These are phyloP conservation scores for Phytophthora constricta DNA, from an alignment of 352 stramenopile genomes.

Conservation along the genomic window DNA sequence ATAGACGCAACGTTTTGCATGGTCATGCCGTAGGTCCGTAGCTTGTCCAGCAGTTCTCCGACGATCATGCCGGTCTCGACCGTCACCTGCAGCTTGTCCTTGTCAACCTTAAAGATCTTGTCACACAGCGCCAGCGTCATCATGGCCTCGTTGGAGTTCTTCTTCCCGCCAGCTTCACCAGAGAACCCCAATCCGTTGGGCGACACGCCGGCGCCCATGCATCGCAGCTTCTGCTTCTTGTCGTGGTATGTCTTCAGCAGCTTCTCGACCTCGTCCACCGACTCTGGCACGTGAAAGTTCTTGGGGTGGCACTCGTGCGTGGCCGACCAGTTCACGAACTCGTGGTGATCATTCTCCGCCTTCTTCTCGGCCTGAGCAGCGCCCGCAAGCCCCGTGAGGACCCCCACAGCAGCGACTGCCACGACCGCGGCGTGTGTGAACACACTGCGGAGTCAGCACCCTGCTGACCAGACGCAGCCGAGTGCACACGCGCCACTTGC, in stretches of 20 bases:
- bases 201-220: conserved; percentile 95
- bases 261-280: conserved; percentile 70
- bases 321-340: conserved; percentile 86
- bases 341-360: conserved; percentile 56
- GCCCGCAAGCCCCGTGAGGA: conserved; percentile 16
- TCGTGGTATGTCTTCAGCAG: conserved; percentile 65
- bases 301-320: conserved; percentile 77
- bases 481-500: conserved; percentile 17
- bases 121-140: conserved; percentile 95
- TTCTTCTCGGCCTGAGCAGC: conserved; percentile 24
- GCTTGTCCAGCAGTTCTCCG: conserved; percentile 76
- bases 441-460: neutral
- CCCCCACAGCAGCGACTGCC: conserved; percentile 25
- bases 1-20: conserved; percentile 99
- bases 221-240: conserved; percentile 87
- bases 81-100: conserved; percentile 91
- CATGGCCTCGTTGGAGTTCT: conserved; percentile 68
- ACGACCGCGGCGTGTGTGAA: conserved; percentile 17
- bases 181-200: conserved; percentile 97
- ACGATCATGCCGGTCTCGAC: conserved; percentile 87
- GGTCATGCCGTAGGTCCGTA: conserved; percentile 90
- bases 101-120: conserved; percentile 91
- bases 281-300: conserved; percentile 74
- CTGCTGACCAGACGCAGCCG: conserved; percentile 15
- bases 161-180: conserved; percentile 26